These are phyloP conservation scores for Pestalotiopsis sp. DNA, from an alignment of 2,329 filamentous ascomycete species.

Conservation along the genomic window DNA sequence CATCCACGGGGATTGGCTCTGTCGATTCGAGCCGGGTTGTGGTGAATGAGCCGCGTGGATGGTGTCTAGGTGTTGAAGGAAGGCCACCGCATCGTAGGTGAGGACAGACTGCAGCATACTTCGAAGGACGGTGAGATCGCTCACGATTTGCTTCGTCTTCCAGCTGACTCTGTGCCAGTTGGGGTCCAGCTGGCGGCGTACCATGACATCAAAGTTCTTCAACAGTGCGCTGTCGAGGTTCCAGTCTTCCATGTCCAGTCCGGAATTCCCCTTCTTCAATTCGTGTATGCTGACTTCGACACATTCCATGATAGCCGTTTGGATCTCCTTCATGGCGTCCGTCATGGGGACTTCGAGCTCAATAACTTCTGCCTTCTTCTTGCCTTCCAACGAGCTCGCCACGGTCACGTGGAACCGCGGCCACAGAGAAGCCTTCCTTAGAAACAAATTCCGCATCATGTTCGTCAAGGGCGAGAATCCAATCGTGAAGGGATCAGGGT, in stretches of 20 bases:
- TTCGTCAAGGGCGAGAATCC: slow-evolving; percentile 86
- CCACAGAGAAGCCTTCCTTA: slow-evolving; percentile 87
- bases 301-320: slow-evolving; percentile 92
- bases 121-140: slow-evolving; percentile 80
- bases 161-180: slow-evolving; percentile 97
- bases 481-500: slow-evolving; percentile 83
- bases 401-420: slow-evolving; percentile 92
- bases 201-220: slow-evolving; percentile 85
- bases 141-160: slow-evolving; percentile 92
- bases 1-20: slow-evolving; percentile 92
- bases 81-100: slow-evolving; percentile 85
- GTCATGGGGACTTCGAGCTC: slow-evolving; percentile 97
- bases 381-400: slow-evolving; percentile 84
- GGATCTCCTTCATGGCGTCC: slow-evolving; percentile 87
- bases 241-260: slow-evolving; percentile 96
- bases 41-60: slow-evolving; percentile 90
- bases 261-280: slow-evolving; percentile 85
- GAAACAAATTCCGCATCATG: slow-evolving; percentile 90
- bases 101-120: slow-evolving; percentile 80
- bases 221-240: slow-evolving; percentile 90
- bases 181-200: slow-evolving; percentile 87
- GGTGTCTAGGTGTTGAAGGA: slow-evolving; percentile 90
- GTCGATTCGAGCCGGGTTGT: slow-evolving; percentile 79
- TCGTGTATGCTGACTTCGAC: slow-evolving; percentile 94
- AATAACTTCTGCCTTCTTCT: slow-evolving; percentile 92